Conservation (phyloP, 805 yeast genomes). For the Candida pseudofarinosa region DNA sequence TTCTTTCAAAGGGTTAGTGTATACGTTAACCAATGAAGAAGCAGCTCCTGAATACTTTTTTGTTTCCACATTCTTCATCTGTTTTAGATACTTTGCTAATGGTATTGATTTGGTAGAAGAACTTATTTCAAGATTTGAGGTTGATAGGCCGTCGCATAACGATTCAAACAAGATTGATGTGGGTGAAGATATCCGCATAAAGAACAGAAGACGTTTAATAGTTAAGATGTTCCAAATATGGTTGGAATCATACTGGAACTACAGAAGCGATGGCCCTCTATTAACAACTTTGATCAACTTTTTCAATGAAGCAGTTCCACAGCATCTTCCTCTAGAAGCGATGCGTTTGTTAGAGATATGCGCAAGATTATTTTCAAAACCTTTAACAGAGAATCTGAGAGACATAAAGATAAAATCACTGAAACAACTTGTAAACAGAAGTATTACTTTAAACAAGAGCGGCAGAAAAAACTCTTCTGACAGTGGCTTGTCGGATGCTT, state of each 20-base stretch:
- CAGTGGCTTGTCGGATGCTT: conserved; percentile 16
- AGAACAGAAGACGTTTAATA: conserved; percentile 62
- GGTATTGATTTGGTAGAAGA: conserved; percentile 66
- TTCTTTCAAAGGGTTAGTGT: conserved; percentile 65
- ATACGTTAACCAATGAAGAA: conserved; percentile 61
- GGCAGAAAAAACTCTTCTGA: conserved; percentile 29
- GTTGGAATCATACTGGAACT: conserved; percentile 90
- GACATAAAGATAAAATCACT: conserved; percentile 18
- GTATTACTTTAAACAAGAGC: conserved; percentile 35
- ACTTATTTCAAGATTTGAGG: conserved; percentile 62
- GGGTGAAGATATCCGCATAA: conserved; percentile 33
- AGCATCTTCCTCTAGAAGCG: conserved; percentile 60
- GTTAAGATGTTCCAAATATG: conserved; percentile 71
- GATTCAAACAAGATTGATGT: conserved; percentile 12
- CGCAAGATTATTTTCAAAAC: conserved; percentile 53
- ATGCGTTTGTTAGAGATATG: conserved; percentile 58
- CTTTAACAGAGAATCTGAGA: conserved; percentile 43
- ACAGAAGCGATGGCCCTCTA: conserved; percentile 51
- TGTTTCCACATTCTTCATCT: conserved; percentile 69
- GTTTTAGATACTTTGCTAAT: conserved; percentile 67
- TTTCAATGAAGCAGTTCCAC: conserved; percentile 71
- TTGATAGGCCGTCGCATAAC: conserved; percentile 27
- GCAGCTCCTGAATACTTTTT: conserved; percentile 64
- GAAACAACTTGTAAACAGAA: conserved; percentile 51
- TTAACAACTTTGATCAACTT: conserved; percentile 72